phyloP scores from a whole-genome alignment of 2,329 filamentous ascomycete species.

The Pseudogymnoascus sp. region DNA sequence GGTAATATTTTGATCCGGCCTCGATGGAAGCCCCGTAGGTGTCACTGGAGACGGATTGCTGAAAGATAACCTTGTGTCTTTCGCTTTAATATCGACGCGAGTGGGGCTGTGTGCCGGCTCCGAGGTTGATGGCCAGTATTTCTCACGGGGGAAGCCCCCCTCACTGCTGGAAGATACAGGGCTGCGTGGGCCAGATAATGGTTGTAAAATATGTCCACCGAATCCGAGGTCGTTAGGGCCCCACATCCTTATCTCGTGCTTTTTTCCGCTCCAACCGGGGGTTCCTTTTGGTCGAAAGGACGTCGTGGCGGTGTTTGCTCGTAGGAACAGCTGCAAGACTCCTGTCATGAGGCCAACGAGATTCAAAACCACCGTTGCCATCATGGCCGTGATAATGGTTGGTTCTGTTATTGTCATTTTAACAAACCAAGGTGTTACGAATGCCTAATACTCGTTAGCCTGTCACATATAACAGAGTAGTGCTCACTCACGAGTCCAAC shows the following conservation, averaged over 20 bases:
- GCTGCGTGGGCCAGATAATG: constrained; percentile 19
- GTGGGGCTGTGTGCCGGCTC: neutral
- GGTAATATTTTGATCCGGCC: constrained; percentile 1
- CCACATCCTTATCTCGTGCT: constrained; percentile 40
- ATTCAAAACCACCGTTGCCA: constrained; percentile 57
- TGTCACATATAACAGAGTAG: neutral
- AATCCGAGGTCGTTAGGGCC: constrained; percentile 31
- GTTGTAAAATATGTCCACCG: constrained; percentile 21
- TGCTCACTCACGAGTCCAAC: constrained; percentile 45
- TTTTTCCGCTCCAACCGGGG: constrained; percentile 38
- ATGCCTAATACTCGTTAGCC: constrained; percentile 35
- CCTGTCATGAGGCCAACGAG: constrained; percentile 57
- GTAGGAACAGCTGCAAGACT: constrained; percentile 57
- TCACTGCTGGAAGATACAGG: neutral
- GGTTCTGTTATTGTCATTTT: constrained; percentile 41
- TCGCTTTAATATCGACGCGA: neutral
- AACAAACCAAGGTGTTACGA: constrained; percentile 57
- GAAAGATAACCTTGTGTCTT: constrained; percentile 19
- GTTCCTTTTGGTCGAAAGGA: constrained; percentile 42
- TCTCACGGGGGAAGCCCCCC: neutral
- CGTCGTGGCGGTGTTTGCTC: constrained; percentile 51
- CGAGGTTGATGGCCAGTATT: neutral
- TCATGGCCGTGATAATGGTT: constrained; percentile 47
- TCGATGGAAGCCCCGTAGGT: constrained; percentile 14
- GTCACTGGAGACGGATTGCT: constrained; percentile 11